Conservation (phyloP, 768 basidiomycete species). For the Podaxis mareebaensis region DNA sequence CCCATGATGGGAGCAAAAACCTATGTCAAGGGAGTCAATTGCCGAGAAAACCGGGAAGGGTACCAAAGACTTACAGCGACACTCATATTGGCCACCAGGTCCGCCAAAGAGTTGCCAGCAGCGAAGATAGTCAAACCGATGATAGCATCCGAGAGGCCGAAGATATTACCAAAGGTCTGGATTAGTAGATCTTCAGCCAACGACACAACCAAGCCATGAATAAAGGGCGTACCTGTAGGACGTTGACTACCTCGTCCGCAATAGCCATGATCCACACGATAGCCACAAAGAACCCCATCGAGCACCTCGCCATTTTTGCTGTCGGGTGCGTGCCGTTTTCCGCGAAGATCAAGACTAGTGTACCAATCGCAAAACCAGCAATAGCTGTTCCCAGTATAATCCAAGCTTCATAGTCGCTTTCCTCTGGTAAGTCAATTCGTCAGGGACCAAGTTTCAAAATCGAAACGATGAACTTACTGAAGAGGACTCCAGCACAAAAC, state of each 20-base stretch:
- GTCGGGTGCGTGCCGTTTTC: constrained; percentile 57
- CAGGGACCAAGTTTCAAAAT: not conserved
- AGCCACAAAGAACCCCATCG: constrained; percentile 87
- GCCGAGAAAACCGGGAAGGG: not conserved
- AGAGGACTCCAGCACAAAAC: constrained; percentile 74
- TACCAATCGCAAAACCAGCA: constrained; percentile 53
- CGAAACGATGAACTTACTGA: constrained; percentile 55
- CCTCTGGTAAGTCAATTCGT: constrained; percentile 35
- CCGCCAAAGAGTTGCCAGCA: constrained; percentile 93
- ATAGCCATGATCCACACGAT: constrained; percentile 99
- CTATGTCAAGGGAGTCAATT: constrained; percentile 30
- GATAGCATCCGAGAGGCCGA: constrained; percentile 96
- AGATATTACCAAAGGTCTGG: constrained; percentile 90
- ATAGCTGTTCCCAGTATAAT: constrained; percentile 54
- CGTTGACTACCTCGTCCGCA: constrained; percentile 92
- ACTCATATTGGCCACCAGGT: constrained; percentile 95
- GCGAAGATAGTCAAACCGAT: constrained; percentile 97
- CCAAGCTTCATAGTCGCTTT: constrained; percentile 45
- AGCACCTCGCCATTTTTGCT: constrained; percentile 72
- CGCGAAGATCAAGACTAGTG: constrained; percentile 60
- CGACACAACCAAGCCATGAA: not conserved
- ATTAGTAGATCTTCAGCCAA: constrained; percentile 1
- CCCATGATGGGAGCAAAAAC: constrained; percentile 92
- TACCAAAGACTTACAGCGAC: constrained; percentile 65
- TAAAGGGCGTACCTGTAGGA: constrained; percentile 66